A percentile compares a stretch with the other conserved stretches of the same genome.
Evolutionary conservation across 805 yeast genomes (phyloP).

Genomic region (Starmerella apis): DNA sequence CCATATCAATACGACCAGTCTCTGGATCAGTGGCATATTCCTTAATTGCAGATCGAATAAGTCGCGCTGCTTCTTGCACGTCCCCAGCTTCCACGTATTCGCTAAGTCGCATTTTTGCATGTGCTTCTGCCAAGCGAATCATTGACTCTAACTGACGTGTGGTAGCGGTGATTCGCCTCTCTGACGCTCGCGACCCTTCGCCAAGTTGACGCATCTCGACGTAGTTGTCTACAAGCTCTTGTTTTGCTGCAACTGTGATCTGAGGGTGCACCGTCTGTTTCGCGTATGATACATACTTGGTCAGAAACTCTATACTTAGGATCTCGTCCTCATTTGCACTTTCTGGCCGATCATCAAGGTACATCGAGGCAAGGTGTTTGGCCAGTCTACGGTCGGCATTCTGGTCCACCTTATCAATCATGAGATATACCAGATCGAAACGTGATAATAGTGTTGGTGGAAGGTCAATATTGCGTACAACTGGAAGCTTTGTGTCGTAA

Average conservation of each 20-base stretch:
- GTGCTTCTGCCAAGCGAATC: slow-evolving; percentile 92
- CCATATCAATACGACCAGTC: slow-evolving; percentile 96
- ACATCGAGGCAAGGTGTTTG: slow-evolving; percentile 79
- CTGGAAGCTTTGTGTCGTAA: slow-evolving; percentile 90
- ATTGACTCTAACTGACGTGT: slow-evolving; percentile 93
- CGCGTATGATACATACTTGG: slow-evolving; percentile 88
- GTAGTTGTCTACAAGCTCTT: slow-evolving; percentile 73
- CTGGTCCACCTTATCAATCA: slow-evolving; percentile 87
- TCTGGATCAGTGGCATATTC: slow-evolving; percentile 97
- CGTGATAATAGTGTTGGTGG: slow-evolving; percentile 94
- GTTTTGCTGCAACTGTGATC: slow-evolving; percentile 68
- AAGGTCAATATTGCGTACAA: slow-evolving; percentile 85
- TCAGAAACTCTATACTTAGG: slow-evolving; percentile 76
- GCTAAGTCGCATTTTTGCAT: slow-evolving; percentile 88
- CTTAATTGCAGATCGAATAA: slow-evolving; percentile 86
- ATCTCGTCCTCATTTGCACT: slow-evolving; percentile 58
- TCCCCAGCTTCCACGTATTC: slow-evolving; percentile 61
- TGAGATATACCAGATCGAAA: slow-evolving; percentile 85
- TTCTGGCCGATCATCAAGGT: slow-evolving; percentile 75
- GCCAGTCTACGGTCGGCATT: slow-evolving; percentile 76
- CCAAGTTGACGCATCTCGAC: slow-evolving; percentile 92
- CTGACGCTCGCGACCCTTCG: slow-evolving; percentile 76
- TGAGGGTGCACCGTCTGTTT: slow-evolving; percentile 74
- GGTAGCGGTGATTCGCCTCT: slow-evolving; percentile 91
- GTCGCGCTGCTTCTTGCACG: slow-evolving; percentile 85